Evolutionary conservation across 768 basidiomycete genomes (phyloP).

Genomic region (Hygrophorus pudorinus): DNA sequence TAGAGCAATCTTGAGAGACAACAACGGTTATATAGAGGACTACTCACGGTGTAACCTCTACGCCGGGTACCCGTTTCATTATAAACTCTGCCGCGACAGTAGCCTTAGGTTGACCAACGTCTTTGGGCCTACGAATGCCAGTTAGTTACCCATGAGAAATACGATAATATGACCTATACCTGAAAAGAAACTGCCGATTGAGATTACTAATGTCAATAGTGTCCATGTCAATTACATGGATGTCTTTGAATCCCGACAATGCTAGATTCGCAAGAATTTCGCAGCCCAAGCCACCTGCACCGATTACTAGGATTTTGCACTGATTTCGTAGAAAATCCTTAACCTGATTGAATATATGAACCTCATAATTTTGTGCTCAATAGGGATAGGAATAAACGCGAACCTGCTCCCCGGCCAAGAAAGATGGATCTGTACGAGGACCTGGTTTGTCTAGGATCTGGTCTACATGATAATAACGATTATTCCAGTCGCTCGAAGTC

Average conservation of each 20-base stretch:
- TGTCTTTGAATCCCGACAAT: constrained; percentile 93
- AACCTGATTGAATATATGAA: constrained; percentile 45
- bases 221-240: constrained; percentile 99
- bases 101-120: constrained; percentile 93
- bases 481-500: constrained; percentile 28
- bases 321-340: constrained; percentile 76
- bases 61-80: constrained; percentile 92
- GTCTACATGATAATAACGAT: constrained; percentile 75
- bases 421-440: constrained; percentile 82
- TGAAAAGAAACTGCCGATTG: constrained; percentile 96
- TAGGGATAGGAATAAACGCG: constrained; percentile 12
- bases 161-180: constrained; percentile 35
- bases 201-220: constrained; percentile 99
- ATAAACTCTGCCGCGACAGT: constrained; percentile 91
- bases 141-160: background rate
- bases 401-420: constrained; percentile 75
- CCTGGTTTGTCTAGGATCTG: constrained; percentile 79
- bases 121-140: constrained; percentile 50
- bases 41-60: constrained; percentile 91
- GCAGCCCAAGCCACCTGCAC: constrained; percentile 94
- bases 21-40: background rate
- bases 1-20: constrained; percentile 21
- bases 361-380: constrained; percentile 2
- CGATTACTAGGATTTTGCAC: constrained; percentile 94
- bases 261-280: constrained; percentile 97